Evolutionary conservation across 176 grass and related monocot species (phyloP), one percentile per base, ranked within the genome.

Genomic region (Phyllostachys edulis): DNA sequence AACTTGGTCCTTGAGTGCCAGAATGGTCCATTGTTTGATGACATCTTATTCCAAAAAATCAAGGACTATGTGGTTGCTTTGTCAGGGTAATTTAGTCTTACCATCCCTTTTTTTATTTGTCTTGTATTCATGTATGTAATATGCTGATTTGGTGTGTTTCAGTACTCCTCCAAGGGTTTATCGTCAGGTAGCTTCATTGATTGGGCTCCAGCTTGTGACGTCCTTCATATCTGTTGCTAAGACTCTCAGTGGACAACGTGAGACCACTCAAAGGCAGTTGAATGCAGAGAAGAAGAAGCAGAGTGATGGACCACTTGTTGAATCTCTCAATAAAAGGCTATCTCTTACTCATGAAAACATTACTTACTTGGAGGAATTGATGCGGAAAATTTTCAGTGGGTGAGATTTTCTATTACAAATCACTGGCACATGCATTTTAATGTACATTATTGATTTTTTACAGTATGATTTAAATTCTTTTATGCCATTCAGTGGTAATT

Each of bases 141-240:
- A 56, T 76, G 18, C 46, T 80, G 29, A 80, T 77, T 78, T 79
- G 39, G 6, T 86, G 57, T 85, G 39, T 70, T 76, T 83, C 93
- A 98, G 96, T 85, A 85, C 96, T 72, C 96, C 96, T 61, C 89
- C 96, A 87, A 96, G 96, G 81, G 88, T 98, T 63, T 98, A 94
- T 79, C 93, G 96, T 46, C 96, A 95, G 80, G 89, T 89, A 80
- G 89, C 96, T 65, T 87, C 96, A 74, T 78, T 98, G 84, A 27
- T 96, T 56, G 96, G 96, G 60, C 89, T 98, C 69, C 96, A 98
- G 78, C 85, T 98, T 91, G 93, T 98, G 71, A 94, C 96, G 8
- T 93, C 96, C 47, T 98, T 92, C 66, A 98, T 98, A 87, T 91
- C 87, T 85, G 88, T 95, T 66, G 93, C 90, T 56, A 98, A 98